phyloP scores from a whole-genome alignment of 2,329 filamentous ascomycete species.

The Cercospora brassicicola region DNA sequence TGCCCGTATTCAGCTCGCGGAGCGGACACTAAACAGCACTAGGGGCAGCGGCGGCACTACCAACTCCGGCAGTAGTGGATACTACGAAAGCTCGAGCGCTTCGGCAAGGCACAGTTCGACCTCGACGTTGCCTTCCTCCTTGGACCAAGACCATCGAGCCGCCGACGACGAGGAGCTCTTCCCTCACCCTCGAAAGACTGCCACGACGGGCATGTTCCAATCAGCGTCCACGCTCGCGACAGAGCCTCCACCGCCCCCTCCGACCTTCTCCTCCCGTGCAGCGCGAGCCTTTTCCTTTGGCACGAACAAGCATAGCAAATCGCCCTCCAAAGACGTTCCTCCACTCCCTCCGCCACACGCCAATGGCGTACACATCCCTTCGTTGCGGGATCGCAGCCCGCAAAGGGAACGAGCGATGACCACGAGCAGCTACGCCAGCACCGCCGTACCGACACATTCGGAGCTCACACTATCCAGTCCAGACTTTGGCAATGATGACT shows the following conservation, averaged over 20 bases:
- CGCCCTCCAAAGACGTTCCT: conserved; percentile 23
- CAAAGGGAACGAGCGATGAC: conserved; percentile 46
- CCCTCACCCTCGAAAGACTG: conserved; percentile 37
- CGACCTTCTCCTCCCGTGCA: conserved; percentile 44
- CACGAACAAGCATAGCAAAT: conserved; percentile 37
- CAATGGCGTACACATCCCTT: not conserved
- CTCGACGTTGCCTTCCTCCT: conserved; percentile 57
- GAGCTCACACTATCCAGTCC: conserved; percentile 34
- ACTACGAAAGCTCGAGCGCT: conserved; percentile 43
- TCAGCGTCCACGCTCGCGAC: conserved; percentile 44
- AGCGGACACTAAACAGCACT: conserved; percentile 37
- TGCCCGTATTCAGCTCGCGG: conserved; percentile 14
- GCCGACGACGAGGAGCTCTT: conserved; percentile 40
- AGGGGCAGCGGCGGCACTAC: conserved; percentile 53
- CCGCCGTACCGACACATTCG: conserved; percentile 37
- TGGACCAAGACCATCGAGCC: conserved; percentile 45
- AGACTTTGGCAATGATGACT: conserved; percentile 39
- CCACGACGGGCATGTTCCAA: conserved; percentile 43
- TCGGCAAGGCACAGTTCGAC: conserved; percentile 57
- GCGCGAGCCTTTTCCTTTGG: conserved; percentile 58
- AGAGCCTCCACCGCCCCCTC: conserved; percentile 36
- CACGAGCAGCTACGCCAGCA: conserved; percentile 44
- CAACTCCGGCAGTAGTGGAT: conserved; percentile 49
- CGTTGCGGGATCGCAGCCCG: conserved; percentile 24
- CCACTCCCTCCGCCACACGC: conserved; percentile 25